These are phyloP conservation scores for Uromyces viciae-fabae DNA, from an alignment of 1,284 basidiomycete species.

Conservation along the genomic window DNA sequence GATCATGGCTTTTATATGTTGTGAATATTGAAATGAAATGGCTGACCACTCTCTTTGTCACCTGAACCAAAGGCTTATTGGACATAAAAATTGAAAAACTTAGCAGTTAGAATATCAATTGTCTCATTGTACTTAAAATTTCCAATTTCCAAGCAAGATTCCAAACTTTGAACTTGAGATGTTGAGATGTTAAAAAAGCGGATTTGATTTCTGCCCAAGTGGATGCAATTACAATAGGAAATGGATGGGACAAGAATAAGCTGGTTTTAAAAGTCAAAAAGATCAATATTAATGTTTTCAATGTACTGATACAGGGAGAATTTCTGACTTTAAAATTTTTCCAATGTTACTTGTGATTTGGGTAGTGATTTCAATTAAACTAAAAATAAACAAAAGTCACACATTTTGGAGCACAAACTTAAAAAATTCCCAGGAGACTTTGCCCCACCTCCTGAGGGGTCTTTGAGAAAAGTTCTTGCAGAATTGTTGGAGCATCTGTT, in stretches of 20 bases:
- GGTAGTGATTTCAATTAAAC: too few relatives aligned
- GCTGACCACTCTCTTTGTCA: slow-evolving; percentile 7
- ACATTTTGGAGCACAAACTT: too few relatives aligned
- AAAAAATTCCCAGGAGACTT: too few relatives aligned
- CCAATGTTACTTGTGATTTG: too few relatives aligned
- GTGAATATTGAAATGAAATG: neutral
- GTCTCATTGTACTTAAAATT: neutral
- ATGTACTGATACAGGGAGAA: too few relatives aligned
- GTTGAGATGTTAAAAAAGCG: neutral
- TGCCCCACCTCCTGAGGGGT: too few relatives aligned
- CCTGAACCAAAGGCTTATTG: neutral
- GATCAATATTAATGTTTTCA: neutral
- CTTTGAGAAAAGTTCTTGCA: too few relatives aligned
- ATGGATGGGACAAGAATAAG: slow-evolving; percentile 30
- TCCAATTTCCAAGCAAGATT: neutral
- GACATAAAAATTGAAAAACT: too few relatives aligned
- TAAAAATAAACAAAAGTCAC: too few relatives aligned
- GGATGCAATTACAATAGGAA: slow-evolving; percentile 20
- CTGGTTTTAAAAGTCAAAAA: neutral
- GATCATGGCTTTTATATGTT: neutral
- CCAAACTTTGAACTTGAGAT: slow-evolving; percentile 12
- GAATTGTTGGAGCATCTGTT: too few relatives aligned
- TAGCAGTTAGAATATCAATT: slow-evolving; percentile 36
- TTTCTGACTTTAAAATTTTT: too few relatives aligned
- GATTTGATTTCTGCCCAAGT: neutral